phyloP scores from a whole-genome alignment of 495 filamentous ascomycete genomes.

The Trichoderma erinaceum region DNA sequence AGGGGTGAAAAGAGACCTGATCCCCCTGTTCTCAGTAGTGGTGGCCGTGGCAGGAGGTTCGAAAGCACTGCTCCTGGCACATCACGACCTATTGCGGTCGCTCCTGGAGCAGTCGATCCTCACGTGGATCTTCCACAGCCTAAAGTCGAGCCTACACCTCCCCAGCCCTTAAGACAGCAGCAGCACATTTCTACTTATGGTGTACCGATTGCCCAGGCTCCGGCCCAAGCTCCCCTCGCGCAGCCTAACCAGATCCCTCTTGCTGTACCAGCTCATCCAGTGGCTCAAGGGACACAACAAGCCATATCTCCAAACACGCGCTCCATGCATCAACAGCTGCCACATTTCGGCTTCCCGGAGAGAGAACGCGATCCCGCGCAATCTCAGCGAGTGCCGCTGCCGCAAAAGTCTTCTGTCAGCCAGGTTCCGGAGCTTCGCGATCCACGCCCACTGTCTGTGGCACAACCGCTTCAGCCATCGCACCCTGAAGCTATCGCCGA shows the following conservation, averaged over 20 bases:
- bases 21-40: conserved; percentile 55
- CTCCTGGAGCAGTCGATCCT: conserved; percentile 54
- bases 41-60: conserved; percentile 38
- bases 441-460: conserved; percentile 23
- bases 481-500: conserved; percentile 21
- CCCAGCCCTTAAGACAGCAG: neutral
- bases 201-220: conserved; percentile 14
- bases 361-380: conserved; percentile 24
- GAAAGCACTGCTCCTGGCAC: conserved; percentile 49
- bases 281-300: conserved; percentile 26
- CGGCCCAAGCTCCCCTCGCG: conserved; percentile 26
- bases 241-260: conserved; percentile 23
- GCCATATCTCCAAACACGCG: conserved; percentile 35
- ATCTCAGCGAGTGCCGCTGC: conserved; percentile 19
- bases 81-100: conserved; percentile 49
- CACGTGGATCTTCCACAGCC: conserved; percentile 42
- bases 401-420: conserved; percentile 25
- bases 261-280: conserved; percentile 20
- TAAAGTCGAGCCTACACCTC: conserved; percentile 35
- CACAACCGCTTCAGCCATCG: conserved; percentile 25
- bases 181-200: conserved; percentile 17
- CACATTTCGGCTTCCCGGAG: conserved; percentile 27
- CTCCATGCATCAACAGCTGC: conserved; percentile 33
- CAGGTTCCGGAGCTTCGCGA: conserved; percentile 25
- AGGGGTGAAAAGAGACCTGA: conserved; percentile 68